These are phyloP conservation scores for Lophium mytilinum DNA, from an alignment of 495 filamentous ascomycete species.

Conservation along the genomic window DNA sequence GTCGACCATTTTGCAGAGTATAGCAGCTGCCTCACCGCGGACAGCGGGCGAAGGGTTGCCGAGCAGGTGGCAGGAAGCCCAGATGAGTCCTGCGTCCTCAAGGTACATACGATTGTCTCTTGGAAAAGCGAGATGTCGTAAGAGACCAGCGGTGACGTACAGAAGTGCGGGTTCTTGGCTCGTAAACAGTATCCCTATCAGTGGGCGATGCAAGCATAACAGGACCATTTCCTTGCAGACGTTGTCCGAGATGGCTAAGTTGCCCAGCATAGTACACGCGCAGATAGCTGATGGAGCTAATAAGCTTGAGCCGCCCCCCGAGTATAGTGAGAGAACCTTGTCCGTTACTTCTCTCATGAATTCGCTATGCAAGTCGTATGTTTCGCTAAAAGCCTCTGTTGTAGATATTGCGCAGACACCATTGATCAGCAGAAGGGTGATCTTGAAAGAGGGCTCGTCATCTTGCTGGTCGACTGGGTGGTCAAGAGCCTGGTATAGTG, in stretches of 20 bases:
- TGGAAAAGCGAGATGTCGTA: slow-evolving; percentile 20
- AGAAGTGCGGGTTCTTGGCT: slow-evolving; percentile 10
- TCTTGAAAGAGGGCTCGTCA: no score
- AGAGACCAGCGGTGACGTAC: slow-evolving; percentile 18
- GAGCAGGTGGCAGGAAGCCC: slow-evolving; percentile 12
- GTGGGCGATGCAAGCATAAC: slow-evolving; percentile 3
- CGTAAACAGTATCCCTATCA: slow-evolving; percentile 9
- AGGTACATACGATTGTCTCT: slow-evolving; percentile 9
- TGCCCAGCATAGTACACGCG: slow-evolving; percentile 20
- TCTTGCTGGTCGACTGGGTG: no score
- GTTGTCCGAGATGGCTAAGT: slow-evolving; percentile 20
- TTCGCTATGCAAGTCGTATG: not conserved
- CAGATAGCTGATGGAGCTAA: slow-evolving; percentile 13
- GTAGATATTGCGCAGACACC: slow-evolving; percentile 15
- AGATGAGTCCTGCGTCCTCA: slow-evolving; percentile 12
- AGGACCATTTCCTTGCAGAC: slow-evolving; percentile 13
- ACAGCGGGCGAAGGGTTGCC: slow-evolving; percentile 11
- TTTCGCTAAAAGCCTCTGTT: slow-evolving; percentile 16
- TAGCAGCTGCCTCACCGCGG: slow-evolving; percentile 21
- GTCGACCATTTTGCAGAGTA: slow-evolving; percentile 16
- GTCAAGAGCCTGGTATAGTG: no score
- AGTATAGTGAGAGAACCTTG: slow-evolving; percentile 3
- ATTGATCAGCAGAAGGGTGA: slow-evolving; percentile 4
- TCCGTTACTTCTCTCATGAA: slow-evolving; percentile 11
- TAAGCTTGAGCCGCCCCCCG: no score